A percentile compares a stretch with the other conserved stretches of the same genome.
Evolutionary conservation across 1,284 basidiomycete species (phyloP).

Genomic region (Schizophyllum commune): DNA sequence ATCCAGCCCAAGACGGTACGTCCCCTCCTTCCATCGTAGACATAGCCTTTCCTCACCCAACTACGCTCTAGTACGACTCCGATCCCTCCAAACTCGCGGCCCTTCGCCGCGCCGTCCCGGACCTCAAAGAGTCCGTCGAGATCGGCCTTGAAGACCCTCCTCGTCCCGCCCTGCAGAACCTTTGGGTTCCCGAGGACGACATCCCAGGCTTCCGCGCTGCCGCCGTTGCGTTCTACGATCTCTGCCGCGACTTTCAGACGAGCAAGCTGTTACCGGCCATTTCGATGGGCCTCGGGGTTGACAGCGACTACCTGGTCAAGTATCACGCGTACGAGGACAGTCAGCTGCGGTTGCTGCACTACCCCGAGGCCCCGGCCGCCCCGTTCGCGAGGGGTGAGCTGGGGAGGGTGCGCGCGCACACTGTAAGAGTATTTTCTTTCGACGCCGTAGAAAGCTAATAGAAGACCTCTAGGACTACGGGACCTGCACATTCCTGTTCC

Average conservation of each 20-base stretch:
- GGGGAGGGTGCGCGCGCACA: constrained; percentile 28
- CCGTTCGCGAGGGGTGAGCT: constrained; percentile 19
- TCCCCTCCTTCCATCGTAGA: background rate
- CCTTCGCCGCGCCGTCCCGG: background rate
- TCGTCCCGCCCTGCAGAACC: background rate
- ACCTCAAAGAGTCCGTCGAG: background rate
- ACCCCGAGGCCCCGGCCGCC: constrained; percentile 18
- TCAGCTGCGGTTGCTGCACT: constrained; percentile 29
- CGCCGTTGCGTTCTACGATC: background rate
- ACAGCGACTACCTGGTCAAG: constrained; percentile 14
- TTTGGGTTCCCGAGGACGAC: background rate
- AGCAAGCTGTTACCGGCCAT: background rate
- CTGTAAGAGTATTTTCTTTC: background rate
- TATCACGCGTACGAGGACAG: constrained; percentile 25
- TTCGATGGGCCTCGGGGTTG: constrained; percentile 6
- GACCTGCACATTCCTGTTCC: background rate
- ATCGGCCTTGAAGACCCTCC: background rate
- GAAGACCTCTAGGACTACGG: background rate
- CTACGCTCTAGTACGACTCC: background rate
- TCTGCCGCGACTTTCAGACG: background rate
- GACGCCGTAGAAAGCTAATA: background rate
- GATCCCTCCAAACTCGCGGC: background rate
- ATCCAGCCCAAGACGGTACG: background rate
- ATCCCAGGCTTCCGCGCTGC: background rate
- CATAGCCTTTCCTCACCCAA: background rate